Conservation (phyloP, 371 early-diverging fungal species). For the Rhizopus microsporus region DNA sequence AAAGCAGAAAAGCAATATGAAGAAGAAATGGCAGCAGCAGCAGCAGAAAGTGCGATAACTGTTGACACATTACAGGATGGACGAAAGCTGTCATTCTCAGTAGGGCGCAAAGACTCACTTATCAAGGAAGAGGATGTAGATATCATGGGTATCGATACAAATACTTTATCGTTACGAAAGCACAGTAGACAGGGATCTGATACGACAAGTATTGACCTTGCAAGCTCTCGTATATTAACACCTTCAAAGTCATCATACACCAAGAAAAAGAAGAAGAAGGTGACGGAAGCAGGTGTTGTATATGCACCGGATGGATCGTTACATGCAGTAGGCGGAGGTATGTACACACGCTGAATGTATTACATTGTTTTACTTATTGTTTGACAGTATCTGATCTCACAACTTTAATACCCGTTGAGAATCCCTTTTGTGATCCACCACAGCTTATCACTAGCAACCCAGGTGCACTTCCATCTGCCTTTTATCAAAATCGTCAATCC, state of each 20-base stretch:
- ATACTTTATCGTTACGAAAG: constrained; percentile 31
- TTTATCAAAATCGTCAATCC: constrained; percentile 33
- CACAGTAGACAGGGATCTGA: constrained; percentile 30
- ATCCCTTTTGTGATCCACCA: constrained; percentile 38
- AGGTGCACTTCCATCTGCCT: constrained; percentile 48
- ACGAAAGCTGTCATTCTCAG: constrained; percentile 23
- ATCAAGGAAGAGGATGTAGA: constrained; percentile 54
- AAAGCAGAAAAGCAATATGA: constrained; percentile 54
- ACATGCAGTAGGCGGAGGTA: constrained; percentile 43
- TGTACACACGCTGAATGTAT: neutral
- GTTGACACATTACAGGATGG: constrained; percentile 5
- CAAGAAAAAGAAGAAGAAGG: constrained; percentile 54
- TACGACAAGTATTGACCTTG: constrained; percentile 28
- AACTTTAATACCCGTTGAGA: constrained; percentile 27
- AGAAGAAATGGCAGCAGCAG: constrained; percentile 33
- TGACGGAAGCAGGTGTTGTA: constrained; percentile 41
- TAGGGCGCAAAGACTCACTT: constrained; percentile 23
- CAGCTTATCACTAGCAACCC: constrained; percentile 41
- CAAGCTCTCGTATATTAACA: constrained; percentile 32
- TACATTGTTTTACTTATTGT: constrained; percentile 1
- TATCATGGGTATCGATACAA: constrained; percentile 48
- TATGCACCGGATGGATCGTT: constrained; percentile 52
- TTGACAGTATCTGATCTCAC: constrained; percentile 28
- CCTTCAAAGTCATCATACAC: constrained; percentile 22
- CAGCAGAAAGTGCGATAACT: constrained; percentile 14